Evolutionary conservation across 1,139 yeast species (phyloP), one percentile per base, ranked within the genome.

Genomic region (Zygosaccharomyces sapae): DNA sequence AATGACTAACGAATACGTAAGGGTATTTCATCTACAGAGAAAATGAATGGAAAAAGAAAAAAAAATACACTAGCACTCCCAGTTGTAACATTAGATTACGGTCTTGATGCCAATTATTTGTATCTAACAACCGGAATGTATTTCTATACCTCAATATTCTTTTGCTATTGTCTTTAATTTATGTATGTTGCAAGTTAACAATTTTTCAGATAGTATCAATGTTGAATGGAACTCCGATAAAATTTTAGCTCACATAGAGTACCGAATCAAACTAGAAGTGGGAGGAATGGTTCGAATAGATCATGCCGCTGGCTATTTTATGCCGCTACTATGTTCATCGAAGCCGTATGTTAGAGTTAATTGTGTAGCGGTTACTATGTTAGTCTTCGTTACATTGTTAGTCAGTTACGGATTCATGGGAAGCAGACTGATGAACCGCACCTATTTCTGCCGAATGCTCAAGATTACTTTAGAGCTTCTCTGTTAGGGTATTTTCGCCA

Each of bases 401-500:
- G 38, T 51, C 33, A 51, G 58, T 10, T 57, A 67, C 9, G 45
- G 48, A 20, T 44, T 59, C 20, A 48, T 65, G 16, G 47, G 51
- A 53, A 56, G 19, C 56, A 52, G 18, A 63, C 62, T 39, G 55
- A 56, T 25, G 68, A 63, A 33, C 61, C 62, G 3, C 43, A 42
- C 19, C 51, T 65, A 56, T 66, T 65, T 50, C 53, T 50, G 18
- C 70, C 70, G n/a, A 57, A 61, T 42, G 54, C 66, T 1, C 70
- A 66, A 44, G 70, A 66, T 43, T 65, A 64, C 45, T 66, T 66
- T 47, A 51, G 70, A 43, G 62, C 69, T 2, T 51, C 59, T 20
- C 47, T 66, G 31, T 46, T 66, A n/a, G 68, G 69, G 51, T 62
- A 4, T 56, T 65, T 43, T 63, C 70, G 2, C 70, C 70, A 6